Percentiles rank a stretch among this genome's conserved stretches.
These are phyloP conservation scores for Athelia psychrophila DNA, from an alignment of 1,284 basidiomycete species.

Conservation along the genomic window DNA sequence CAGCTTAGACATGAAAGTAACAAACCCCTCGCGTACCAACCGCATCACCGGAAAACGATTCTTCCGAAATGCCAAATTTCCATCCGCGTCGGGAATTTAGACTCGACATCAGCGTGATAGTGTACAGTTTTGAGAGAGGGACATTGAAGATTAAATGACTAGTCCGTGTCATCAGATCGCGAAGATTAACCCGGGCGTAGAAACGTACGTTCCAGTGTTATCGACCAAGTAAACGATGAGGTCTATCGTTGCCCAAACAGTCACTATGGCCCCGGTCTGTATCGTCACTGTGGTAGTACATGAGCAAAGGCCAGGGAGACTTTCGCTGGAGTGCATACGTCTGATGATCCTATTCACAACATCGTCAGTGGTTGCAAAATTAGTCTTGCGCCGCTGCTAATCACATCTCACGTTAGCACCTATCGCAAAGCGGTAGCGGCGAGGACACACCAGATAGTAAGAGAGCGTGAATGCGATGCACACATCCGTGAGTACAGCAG, in stretches of 20 bases:
- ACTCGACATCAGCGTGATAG: constrained; percentile 10
- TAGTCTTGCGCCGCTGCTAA: too few species aligned
- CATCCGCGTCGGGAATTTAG: constrained; percentile 7
- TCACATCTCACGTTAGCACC: too few species aligned
- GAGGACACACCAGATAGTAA: constrained; percentile 25
- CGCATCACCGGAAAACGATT: neutral
- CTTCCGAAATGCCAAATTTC: neutral
- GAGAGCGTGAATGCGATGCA: constrained; percentile 27
- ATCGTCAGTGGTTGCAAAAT: constrained; percentile 4
- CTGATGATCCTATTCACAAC: constrained; percentile 7
- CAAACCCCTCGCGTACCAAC: neutral
- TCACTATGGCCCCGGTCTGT: constrained; percentile 22
- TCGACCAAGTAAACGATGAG: constrained; percentile 17
- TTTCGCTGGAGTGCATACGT: constrained; percentile 2
- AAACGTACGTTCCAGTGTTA: neutral
- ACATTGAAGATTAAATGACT: constrained; percentile 13
- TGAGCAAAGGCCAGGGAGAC: too few species aligned
- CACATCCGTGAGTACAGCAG: constrained; percentile 28
- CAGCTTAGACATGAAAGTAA: too few species aligned
- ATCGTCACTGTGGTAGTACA: constrained; percentile 27
- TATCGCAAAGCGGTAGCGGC: too few species aligned
- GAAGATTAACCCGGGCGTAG: neutral
- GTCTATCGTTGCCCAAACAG: constrained; percentile 20
- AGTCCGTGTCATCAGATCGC: neutral
- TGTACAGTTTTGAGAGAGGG: constrained; percentile 11